Evolutionary conservation across 768 basidiomycete species (phyloP), one percentile per base, ranked within the genome.

Genomic region (Phylloporus arenicola): DNA sequence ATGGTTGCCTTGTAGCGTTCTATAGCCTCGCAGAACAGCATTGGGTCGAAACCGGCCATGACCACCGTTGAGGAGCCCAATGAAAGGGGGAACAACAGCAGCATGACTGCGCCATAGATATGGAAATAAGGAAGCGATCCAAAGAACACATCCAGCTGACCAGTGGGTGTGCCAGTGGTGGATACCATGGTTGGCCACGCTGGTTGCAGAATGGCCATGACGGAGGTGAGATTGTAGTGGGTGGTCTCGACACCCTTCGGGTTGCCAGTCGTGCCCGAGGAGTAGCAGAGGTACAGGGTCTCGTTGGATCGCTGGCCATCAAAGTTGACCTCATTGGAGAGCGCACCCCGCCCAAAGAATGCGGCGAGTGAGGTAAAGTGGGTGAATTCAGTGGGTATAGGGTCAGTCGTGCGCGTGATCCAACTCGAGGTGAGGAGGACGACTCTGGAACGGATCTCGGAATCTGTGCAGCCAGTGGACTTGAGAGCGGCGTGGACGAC

Each of bases 161-260:
- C 45, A 25, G 25, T 25, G 3, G 66, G 43, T 2, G 60, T 54
- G 17, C 60, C 39, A n/a, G n/a, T n/a, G 1, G 64, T 72, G 0
- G 70, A 59, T 3, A 58, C 61, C 11, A 78, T 50, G 3, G 48
- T 33, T 2, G 77, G 75, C 61, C 82, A 82, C 1, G 68, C 68
- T 5, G 71, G 58, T 27, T 55, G 64, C 33, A 82, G 64, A 17
- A 82, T 82, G 43, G 76, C 72, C 5, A 84, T 57, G 44, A 85
- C 73, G 10, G 81, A 72, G 1, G 77, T 80, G 42, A 92, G 64
- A 57, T 92, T 92, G 51, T 77, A 72, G 62, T 85, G 84, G 0
- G 82, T 84, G 0, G 83, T 84, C 79, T 75, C 70, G 17, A 81
- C 78, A 6, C 79, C 89, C 67, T 92, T 92, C 3, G 89, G 83